A percentile compares a stretch with the other conserved stretches of the same genome.
These are phyloP conservation scores for Dothideomycetidae sp. DNA, from an alignment of 2,329 filamentous ascomycete genomes.

Conservation along the genomic window DNA sequence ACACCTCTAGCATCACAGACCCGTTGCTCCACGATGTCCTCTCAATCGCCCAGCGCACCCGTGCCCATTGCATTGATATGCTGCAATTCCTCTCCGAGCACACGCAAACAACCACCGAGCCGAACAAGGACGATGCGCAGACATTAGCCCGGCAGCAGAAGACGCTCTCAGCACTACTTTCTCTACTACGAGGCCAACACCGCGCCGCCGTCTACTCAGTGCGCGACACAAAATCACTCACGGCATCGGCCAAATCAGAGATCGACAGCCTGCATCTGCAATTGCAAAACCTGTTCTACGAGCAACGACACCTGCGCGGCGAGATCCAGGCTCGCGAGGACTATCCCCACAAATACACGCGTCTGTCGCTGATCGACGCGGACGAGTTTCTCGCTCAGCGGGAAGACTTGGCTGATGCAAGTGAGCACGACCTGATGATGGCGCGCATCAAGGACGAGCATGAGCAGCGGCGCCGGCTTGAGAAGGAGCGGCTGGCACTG, in stretches of 20 bases:
- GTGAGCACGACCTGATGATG: constrained; percentile 73
- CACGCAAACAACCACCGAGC: constrained; percentile 28
- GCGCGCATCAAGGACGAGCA: constrained; percentile 86
- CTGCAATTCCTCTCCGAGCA: constrained; percentile 39
- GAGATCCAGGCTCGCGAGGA: constrained; percentile 85
- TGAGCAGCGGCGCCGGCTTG: constrained; percentile 66
- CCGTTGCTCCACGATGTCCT: constrained; percentile 53
- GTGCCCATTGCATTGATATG: constrained; percentile 52
- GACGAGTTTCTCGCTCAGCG: constrained; percentile 57
- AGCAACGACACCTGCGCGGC: constrained; percentile 76
- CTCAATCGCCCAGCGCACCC: constrained; percentile 56
- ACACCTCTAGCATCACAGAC: constrained; percentile 38
- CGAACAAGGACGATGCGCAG: constrained; percentile 37
- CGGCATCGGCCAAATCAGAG: constrained; percentile 75
- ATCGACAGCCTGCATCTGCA: constrained; percentile 85
- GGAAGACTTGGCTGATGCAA: constrained; percentile 41
- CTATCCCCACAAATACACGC: constrained; percentile 80
- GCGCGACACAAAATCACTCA: constrained; percentile 72
- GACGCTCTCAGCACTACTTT: constrained; percentile 60
- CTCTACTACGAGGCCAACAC: constrained; percentile 69
- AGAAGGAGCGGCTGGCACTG: constrained; percentile 59
- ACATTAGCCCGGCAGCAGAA: constrained; percentile 66
- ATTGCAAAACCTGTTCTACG: constrained; percentile 91
- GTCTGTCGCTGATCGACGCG: constrained; percentile 68
- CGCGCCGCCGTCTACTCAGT: constrained; percentile 67